Evolutionary conservation across 768 basidiomycete species (phyloP).

Genomic region (Serendipita vermifera): DNA sequence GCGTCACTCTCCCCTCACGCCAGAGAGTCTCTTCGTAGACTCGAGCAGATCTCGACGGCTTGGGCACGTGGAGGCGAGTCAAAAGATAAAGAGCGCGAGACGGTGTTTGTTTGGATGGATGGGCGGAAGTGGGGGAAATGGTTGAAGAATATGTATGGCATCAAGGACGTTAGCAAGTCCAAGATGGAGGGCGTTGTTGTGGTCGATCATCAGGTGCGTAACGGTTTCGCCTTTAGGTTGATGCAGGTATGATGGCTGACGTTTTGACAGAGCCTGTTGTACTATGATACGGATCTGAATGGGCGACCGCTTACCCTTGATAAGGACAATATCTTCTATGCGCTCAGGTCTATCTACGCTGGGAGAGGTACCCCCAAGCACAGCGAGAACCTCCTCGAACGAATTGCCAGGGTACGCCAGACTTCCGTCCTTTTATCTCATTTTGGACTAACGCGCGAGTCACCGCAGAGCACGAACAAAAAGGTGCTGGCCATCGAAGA

Average conservation of each 20-base stretch:
- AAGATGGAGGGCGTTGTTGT: slow-evolving; percentile 16
- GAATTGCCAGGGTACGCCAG: slow-evolving; percentile 44
- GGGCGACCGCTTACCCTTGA: slow-evolving; percentile 46
- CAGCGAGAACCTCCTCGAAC: slow-evolving; percentile 60
- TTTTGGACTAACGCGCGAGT: too few species aligned
- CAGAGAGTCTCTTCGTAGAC: slow-evolving; percentile 34
- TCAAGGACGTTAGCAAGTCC: slow-evolving; percentile 27
- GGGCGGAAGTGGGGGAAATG: slow-evolving; percentile 69
- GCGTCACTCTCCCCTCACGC: slow-evolving; percentile 20
- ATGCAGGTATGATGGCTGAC: too few species aligned
- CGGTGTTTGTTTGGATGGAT: slow-evolving; percentile 89
- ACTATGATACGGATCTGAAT: slow-evolving; percentile 55
- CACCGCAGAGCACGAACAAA: background rate
- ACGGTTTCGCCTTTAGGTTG: too few species aligned
- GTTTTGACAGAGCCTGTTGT: slow-evolving; percentile 55
- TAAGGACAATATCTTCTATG: slow-evolving; percentile 44
- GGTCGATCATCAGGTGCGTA: slow-evolving; percentile 15
- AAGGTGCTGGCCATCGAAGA: background rate
- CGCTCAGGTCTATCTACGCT: slow-evolving; percentile 51
- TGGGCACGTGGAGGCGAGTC: slow-evolving; percentile 22
- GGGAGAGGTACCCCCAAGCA: slow-evolving; percentile 40
- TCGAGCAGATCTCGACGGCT: slow-evolving; percentile 18
- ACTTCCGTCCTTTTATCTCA: background rate
- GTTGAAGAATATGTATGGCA: slow-evolving; percentile 85
- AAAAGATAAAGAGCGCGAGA: slow-evolving; percentile 30